Evolutionary conservation across 2,329 filamentous ascomycete species (phyloP).

Genomic region (Pseudogymnoascus sp.): DNA sequence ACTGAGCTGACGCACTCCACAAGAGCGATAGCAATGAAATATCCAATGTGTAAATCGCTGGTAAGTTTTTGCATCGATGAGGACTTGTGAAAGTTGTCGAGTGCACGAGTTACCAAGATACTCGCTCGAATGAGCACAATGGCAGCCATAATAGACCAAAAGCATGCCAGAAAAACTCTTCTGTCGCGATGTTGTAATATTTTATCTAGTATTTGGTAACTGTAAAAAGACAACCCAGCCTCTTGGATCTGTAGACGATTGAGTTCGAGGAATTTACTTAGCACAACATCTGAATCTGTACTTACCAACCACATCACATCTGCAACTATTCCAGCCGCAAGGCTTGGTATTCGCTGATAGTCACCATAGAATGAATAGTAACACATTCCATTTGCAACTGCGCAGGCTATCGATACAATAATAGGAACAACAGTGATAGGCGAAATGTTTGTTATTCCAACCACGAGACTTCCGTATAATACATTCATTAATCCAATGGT

Average conservation of each 20-base stretch:
- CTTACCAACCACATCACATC: slow-evolving; percentile 37
- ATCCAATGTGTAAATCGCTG: slow-evolving; percentile 34
- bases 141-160: slow-evolving; percentile 51
- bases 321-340: slow-evolving; percentile 34
- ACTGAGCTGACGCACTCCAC: slow-evolving; percentile 36
- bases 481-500: slow-evolving; percentile 37
- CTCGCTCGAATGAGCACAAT: slow-evolving; percentile 43
- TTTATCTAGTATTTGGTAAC: slow-evolving; percentile 46
- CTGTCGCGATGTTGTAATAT: slow-evolving; percentile 40
- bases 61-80: neutral
- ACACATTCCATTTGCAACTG: slow-evolving; percentile 38
- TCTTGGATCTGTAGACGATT: slow-evolving; percentile 34
- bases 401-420: slow-evolving; percentile 32
- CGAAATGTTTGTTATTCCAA: slow-evolving; percentile 36
- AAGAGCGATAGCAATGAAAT: slow-evolving; percentile 37
- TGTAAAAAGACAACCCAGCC: slow-evolving; percentile 40
- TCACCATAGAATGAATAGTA: slow-evolving; percentile 37
- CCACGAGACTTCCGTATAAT: slow-evolving; percentile 34
- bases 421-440: slow-evolving; percentile 36
- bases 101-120: slow-evolving; percentile 30
- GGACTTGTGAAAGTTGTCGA: neutral
- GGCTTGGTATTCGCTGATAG: slow-evolving; percentile 22
- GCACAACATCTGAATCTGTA: neutral
- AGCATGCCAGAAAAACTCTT: slow-evolving; percentile 43
- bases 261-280: neutral